These are phyloP conservation scores for Haematococcus sp. DNA, from an alignment of 139 green algal genomes.

Conservation along the genomic window DNA sequence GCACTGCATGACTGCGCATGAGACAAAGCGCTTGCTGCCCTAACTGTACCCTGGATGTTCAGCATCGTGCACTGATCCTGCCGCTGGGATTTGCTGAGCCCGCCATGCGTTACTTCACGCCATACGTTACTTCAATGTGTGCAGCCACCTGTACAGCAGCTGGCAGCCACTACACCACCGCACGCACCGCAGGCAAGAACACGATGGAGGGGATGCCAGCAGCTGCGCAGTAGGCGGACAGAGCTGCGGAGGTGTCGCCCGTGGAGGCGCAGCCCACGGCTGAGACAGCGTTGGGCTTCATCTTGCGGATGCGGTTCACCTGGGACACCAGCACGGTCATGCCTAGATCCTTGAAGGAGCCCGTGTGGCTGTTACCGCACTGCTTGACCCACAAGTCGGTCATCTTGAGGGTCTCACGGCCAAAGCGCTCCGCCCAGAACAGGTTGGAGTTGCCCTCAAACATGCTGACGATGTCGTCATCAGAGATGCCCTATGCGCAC, in stretches of 20 bases:
- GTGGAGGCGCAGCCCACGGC: conserved; percentile 98
- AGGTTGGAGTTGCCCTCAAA: conserved; percentile 99
- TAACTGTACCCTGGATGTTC: too few relatives aligned
- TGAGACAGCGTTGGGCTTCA: conserved; percentile 80
- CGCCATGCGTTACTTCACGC: too few relatives aligned
- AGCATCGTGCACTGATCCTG: too few relatives aligned
- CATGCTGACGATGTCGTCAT: conserved; percentile 98
- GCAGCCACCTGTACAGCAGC: too few relatives aligned
- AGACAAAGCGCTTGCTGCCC: too few relatives aligned
- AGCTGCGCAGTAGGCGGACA: conserved; percentile 97
- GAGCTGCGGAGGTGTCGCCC: conserved; percentile 95
- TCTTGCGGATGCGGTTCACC: conserved; percentile 79
- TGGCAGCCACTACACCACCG: too few relatives aligned
- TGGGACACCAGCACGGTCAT: conserved; percentile 97
- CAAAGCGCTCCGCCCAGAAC: conserved; percentile 99
- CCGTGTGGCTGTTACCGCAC: conserved; percentile 98
- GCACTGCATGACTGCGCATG: too few relatives aligned
- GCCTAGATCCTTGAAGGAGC: conserved; percentile 99
- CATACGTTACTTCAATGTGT: too few relatives aligned
- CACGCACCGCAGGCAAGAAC: conserved; percentile 85
- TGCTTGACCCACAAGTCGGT: conserved; percentile 99
- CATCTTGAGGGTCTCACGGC: conserved; percentile 90
- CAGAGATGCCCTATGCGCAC: conserved; percentile 80
- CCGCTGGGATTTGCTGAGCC: too few relatives aligned
- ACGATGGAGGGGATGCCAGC: conserved; percentile 98